A percentile compares a stretch with the other conserved stretches of the same genome.
phyloP scores from a whole-genome alignment of 2,329 filamentous ascomycete genomes.

The Escovopsis weberi region DNA sequence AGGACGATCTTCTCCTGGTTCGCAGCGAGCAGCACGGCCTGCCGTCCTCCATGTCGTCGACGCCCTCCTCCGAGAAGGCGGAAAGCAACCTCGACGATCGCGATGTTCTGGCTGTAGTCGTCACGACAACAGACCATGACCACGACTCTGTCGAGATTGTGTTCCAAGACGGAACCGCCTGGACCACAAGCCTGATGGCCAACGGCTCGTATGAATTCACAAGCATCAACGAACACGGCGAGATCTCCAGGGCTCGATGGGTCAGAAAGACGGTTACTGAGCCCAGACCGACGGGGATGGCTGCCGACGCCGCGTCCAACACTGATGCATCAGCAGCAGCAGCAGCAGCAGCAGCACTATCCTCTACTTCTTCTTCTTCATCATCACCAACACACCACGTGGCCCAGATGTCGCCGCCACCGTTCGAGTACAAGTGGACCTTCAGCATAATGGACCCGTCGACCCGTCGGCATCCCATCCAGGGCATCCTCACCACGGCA shows the following conservation, averaged over 20 bases:
- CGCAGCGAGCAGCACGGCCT: conserved; percentile 51
- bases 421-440: conserved; percentile 45
- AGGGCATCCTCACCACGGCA: conserved; percentile 50
- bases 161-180: conserved; percentile 46
- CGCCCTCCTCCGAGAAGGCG: conserved; percentile 23
- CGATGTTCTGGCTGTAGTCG: conserved; percentile 53
- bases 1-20: conserved; percentile 57
- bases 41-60: conserved; percentile 13
- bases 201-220: conserved; percentile 54
- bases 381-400: too few species aligned
- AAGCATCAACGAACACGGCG: conserved; percentile 41
- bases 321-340: too few species aligned
- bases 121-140: conserved; percentile 34
- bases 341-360: too few species aligned
- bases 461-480: conserved; percentile 56
- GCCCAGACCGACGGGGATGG: conserved; percentile 6
- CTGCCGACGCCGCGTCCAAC: conserved; percentile 8
- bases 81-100: conserved; percentile 30
- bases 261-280: conserved; percentile 31
- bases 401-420: conserved; percentile 11
- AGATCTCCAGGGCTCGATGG: conserved; percentile 52
- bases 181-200: conserved; percentile 36
- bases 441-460: conserved; percentile 64
- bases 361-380: too few species aligned
- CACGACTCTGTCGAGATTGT: conserved; percentile 50